Evolutionary conservation across 2,329 filamentous ascomycete genomes (phyloP), one percentile per base, ranked within the genome.

Genomic region (Aspergillus fumigatiaffinis): DNA sequence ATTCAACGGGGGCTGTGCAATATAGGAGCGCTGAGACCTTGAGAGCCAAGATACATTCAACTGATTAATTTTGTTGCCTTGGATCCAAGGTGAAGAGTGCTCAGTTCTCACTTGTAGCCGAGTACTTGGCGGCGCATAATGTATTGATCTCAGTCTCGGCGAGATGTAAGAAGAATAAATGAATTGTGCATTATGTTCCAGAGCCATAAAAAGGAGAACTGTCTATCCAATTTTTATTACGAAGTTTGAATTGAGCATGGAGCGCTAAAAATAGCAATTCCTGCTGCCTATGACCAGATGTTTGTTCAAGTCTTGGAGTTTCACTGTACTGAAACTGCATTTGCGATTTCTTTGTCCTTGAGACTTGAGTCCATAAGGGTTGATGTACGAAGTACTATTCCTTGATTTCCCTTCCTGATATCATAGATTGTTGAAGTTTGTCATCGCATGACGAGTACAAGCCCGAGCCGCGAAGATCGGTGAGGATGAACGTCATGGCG

Each of bases 401-500:
- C 32, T 38, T 17, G 14, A 7, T 38, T 38, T 38, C 32, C 32
- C 6, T 21, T 46, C 41, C 21, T 6, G 3, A 46, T 46, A 4
- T 20, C 1, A 21, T 46, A 4, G 42, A 44, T 42, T 47, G 44
- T 47, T 9, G 38, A 14, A 10, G 4, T 46, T 46, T 25, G 35
- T 46, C 10, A 23, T 26, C 48, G 26, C 32, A 25, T 55, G 48
- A 51, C 47, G 7, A 50, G 25, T 29, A 23, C 47, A 4, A 41
- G 2, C 20, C 42, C 51, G 10, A 35, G 3, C 20, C 29, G 42
- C 3, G 42, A 44, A 49, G 50, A 56, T 56, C 54, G 20, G 49
- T 53, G 44, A 53, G 38, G 42, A n/a, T 28, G 17, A 49, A 58
- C 50, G 56, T 55, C 56, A 58, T 55, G 49, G 41, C 52, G 53